Evolutionary conservation across 805 yeast genomes (phyloP).

Genomic region (Sugiyamaella boreocaroliniensis): DNA sequence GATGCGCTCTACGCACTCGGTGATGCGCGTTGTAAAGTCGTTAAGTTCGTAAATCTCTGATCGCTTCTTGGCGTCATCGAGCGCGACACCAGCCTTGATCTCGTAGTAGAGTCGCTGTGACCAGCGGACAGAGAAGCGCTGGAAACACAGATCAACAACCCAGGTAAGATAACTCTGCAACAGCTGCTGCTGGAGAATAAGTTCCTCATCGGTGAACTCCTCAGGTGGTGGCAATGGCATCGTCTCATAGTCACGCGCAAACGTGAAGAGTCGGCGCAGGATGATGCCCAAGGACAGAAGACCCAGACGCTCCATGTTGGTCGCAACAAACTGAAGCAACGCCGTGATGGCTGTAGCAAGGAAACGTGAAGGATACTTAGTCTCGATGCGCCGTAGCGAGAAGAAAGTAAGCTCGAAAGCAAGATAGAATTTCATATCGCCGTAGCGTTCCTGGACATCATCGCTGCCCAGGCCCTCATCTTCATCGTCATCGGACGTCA

Average conservation of each 20-base stretch:
- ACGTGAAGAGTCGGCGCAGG: constrained; percentile 53
- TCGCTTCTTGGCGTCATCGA: constrained; percentile 20
- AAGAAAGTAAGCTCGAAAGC: constrained; percentile 58
- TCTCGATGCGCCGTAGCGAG: constrained; percentile 53
- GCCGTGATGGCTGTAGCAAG: constrained; percentile 61
- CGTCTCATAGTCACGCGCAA: constrained; percentile 47
- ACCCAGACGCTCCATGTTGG: constrained; percentile 33
- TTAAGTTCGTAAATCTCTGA: constrained; percentile 23
- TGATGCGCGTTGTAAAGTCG: constrained; percentile 23
- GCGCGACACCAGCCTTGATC: constrained; percentile 26
- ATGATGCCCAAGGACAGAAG: constrained; percentile 37
- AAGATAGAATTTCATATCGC: constrained; percentile 56
- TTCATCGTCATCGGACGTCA: constrained; percentile 21
- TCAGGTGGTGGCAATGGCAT: constrained; percentile 37
- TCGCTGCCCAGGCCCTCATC: constrained; percentile 9
- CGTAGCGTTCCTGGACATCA: constrained; percentile 23
- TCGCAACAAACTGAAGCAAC: constrained; percentile 44
- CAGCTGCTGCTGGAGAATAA: constrained; percentile 51
- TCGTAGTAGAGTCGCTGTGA: constrained; percentile 29
- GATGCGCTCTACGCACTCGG: constrained; percentile 36
- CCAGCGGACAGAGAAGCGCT: constrained; percentile 27
- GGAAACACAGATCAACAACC: constrained; percentile 37
- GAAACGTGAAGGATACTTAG: constrained; percentile 74
- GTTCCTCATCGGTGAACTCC: constrained; percentile 35
- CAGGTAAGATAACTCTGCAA: constrained; percentile 58